phyloP scores from a whole-genome alignment of 495 filamentous ascomycete genomes.

The Penicillium silybi region DNA sequence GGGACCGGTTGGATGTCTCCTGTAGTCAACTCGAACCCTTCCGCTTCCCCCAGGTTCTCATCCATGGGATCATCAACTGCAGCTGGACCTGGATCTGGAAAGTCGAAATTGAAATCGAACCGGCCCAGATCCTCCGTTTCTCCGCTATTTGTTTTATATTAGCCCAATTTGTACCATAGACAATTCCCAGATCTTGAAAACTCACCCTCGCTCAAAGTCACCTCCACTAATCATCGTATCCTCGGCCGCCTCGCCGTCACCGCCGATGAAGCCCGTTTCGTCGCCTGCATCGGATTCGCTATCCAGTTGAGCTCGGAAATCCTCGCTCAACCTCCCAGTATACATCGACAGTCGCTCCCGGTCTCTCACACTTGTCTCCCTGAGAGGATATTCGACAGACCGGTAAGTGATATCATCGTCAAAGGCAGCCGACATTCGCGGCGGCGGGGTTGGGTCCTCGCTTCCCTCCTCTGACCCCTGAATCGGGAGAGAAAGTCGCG shows the following conservation, averaged over 20 bases:
- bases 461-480: conserved; percentile 55
- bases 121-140: conserved; percentile 46
- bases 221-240: conserved; percentile 32
- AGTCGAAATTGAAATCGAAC: conserved; percentile 43
- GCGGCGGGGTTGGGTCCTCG: conserved; percentile 45
- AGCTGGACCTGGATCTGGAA: conserved; percentile 34
- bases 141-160: conserved; percentile 34
- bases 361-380: conserved; percentile 53
- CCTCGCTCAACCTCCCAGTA: conserved; percentile 60
- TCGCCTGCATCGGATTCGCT: conserved; percentile 48
- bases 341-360: conserved; percentile 46
- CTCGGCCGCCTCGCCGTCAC: conserved; percentile 26
- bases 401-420: conserved; percentile 65
- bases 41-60: conserved; percentile 32
- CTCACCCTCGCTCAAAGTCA: conserved; percentile 44
- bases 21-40: conserved; percentile 36
- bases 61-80: conserved; percentile 29
- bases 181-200: conserved; percentile 3
- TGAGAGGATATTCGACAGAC: conserved; percentile 66
- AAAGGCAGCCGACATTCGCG: conserved; percentile 56
- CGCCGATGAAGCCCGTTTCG: conserved; percentile 37
- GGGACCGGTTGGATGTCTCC: conserved; percentile 30
- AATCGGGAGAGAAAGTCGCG: conserved; percentile 67
- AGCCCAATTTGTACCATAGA: conserved; percentile 18
- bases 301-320: conserved; percentile 50